These are phyloP conservation scores for Colletotrichum viniferum DNA, from an alignment of 2,329 filamentous ascomycete species.

Conservation along the genomic window DNA sequence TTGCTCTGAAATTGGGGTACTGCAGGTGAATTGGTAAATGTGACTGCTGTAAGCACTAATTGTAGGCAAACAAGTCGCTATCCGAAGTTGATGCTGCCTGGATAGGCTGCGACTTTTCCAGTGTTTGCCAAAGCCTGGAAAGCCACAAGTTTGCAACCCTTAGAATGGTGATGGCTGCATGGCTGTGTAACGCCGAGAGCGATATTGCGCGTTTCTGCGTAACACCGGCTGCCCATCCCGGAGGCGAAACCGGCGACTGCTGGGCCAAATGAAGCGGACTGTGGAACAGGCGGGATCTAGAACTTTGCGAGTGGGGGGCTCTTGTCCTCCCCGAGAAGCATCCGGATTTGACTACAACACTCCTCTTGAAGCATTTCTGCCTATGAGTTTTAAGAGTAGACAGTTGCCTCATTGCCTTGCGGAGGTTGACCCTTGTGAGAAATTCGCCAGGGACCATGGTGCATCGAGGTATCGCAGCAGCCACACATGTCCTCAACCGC, in stretches of 20 bases:
- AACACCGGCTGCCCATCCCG: background rate
- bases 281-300: background rate
- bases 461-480: background rate
- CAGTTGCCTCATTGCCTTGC: background rate
- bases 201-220: background rate
- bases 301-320: background rate
- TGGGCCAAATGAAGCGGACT: background rate
- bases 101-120: background rate
- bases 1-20: background rate
- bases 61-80: background rate
- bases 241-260: background rate
- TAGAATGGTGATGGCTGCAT: background rate
- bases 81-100: background rate
- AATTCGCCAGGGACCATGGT: accelerated
- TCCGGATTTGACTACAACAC: background rate
- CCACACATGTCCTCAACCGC: background rate
- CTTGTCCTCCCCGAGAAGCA: background rate
- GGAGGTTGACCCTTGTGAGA: background rate
- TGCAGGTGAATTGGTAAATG: background rate
- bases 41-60: background rate
- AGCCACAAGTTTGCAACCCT: background rate
- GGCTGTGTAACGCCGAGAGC: background rate
- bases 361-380: background rate
- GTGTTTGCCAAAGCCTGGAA: background rate
- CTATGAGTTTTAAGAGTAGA: background rate